Evolutionary conservation across 371 early-diverging fungal species (phyloP), one percentile per base, ranked within the genome.

Genomic region (Apophysomyces elegans): DNA sequence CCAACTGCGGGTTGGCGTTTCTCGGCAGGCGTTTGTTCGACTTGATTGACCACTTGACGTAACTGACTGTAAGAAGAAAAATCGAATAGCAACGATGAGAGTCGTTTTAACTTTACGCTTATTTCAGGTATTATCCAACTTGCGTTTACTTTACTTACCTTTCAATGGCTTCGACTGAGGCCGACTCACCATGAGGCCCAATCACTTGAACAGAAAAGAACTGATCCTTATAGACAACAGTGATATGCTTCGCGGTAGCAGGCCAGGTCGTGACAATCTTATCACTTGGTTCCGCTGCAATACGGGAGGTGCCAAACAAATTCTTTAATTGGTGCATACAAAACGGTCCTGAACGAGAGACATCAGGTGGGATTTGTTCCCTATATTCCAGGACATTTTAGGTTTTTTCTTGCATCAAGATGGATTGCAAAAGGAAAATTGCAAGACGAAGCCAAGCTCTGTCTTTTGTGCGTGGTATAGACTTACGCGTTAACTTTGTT

Each of bases 241-340:
- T 84, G 59, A 97, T 88, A 72, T 96, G 96, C 60, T 84, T 81
- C 18, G 90, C 84, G 3, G 84, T 85, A 14, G 91, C 75, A 9
- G 94, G 94, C 77, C 85, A 91, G 45, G 85, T 77, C 37, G 85
- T 84, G 0, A 91, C 86, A 37, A 93, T 76, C 36, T 79, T 67
- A 70, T 96, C 97, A 47, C 88, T 73, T 0, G 82, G 86, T 26
- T 80, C 47, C 12, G 86, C 83, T 16, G 96, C 90, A 58, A 93
- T 86, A 37, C 97, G 86, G 37, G 86, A 84, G 1, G 91, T 85
- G n/a, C 95, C 93, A 79, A 96, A 95, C 74, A 94, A 85, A 39
- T 85, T 81, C 63, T 86, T 87, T 73, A 91, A 89, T 78, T 97
- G 96, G 77, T 96, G 86, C 97, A 97, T 96, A 75, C 95, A 94